Evolutionary conservation across 306 rosid species (phyloP).

Genomic region (Canavalia ensiformis): DNA sequence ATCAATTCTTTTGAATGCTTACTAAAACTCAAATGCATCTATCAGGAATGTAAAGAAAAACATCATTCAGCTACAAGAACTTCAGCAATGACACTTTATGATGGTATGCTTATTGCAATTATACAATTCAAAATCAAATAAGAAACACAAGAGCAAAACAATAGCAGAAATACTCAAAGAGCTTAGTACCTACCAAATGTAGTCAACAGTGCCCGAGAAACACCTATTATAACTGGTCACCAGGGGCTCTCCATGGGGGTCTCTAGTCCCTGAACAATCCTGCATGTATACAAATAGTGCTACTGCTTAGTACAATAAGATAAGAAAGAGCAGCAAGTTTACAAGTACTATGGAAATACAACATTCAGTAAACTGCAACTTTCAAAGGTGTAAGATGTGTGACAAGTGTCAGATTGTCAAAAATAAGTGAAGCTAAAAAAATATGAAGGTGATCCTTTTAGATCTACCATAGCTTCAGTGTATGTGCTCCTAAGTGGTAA

Average conservation of each 20-base stretch:
- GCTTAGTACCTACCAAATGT: constrained; percentile 77
- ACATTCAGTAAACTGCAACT: constrained; percentile 36
- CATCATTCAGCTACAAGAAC: constrained; percentile 28
- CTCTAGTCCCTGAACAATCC: constrained; percentile 80
- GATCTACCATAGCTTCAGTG: constrained; percentile 77
- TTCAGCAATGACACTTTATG: constrained; percentile 25
- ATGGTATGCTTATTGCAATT: background rate
- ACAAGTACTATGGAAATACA: constrained; percentile 23
- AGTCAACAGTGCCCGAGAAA: constrained; percentile 91
- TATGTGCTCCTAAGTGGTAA: constrained; percentile 82
- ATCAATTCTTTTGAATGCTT: constrained; percentile 9
- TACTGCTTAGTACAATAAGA: background rate
- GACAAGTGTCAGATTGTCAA: constrained; percentile 12
- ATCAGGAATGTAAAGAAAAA: constrained; percentile 21
- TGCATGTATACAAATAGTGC: constrained; percentile 47
- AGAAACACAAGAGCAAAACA: constrained; percentile 27
- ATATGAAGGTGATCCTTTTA: background rate
- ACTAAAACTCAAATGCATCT: constrained; percentile 21
- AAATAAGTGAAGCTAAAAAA: background rate
- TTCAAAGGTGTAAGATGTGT: constrained; percentile 23
- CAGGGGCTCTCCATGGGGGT: constrained; percentile 82
- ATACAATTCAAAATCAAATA: constrained; percentile 37
- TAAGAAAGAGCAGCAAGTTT: constrained; percentile 35
- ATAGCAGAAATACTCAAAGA: constrained; percentile 36
- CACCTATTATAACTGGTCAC: constrained; percentile 82